Evolutionary conservation across 805 yeast genomes (phyloP).

Genomic region (Wickerhamomyces sydowiorum): DNA sequence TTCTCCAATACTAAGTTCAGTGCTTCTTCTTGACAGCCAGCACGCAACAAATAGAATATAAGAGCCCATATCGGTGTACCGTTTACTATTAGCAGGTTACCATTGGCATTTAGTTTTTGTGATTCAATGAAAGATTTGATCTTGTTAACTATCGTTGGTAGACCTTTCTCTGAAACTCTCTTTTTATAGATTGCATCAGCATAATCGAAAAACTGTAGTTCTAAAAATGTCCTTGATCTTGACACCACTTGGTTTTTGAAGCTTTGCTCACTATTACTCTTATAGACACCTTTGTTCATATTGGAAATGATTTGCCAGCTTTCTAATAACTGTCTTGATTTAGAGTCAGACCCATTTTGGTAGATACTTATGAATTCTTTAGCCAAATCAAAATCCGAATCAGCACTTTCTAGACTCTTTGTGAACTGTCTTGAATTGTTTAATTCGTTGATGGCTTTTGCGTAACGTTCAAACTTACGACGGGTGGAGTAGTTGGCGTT

Average conservation of each 20-base stretch:
- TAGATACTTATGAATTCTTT: constrained; percentile 56
- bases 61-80: constrained; percentile 94
- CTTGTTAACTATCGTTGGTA: constrained; percentile 68
- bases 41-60: constrained; percentile 75
- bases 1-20: constrained; percentile 58
- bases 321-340: constrained; percentile 67
- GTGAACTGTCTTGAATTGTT: constrained; percentile 60
- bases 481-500: constrained; percentile 35
- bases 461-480: constrained; percentile 67
- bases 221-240: constrained; percentile 58
- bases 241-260: constrained; percentile 36
- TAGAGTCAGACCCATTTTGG: constrained; percentile 51
- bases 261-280: constrained; percentile 14
- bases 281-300: constrained; percentile 23
- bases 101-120: constrained; percentile 36
- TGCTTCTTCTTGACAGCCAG: constrained; percentile 80
- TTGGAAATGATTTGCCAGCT: constrained; percentile 61
- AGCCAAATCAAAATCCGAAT: constrained; percentile 46
- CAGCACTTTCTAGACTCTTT: constrained; percentile 8
- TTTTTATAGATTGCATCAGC: constrained; percentile 60
- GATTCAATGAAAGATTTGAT: constrained; percentile 55
- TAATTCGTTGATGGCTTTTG: constrained; percentile 62
- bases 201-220: constrained; percentile 70
- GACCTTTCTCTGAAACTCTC: constrained; percentile 52
- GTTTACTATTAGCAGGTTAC: constrained; percentile 62